Evolutionary conservation across 1,284 basidiomycete species (phyloP).

Genomic region (Trametes polyzona): DNA sequence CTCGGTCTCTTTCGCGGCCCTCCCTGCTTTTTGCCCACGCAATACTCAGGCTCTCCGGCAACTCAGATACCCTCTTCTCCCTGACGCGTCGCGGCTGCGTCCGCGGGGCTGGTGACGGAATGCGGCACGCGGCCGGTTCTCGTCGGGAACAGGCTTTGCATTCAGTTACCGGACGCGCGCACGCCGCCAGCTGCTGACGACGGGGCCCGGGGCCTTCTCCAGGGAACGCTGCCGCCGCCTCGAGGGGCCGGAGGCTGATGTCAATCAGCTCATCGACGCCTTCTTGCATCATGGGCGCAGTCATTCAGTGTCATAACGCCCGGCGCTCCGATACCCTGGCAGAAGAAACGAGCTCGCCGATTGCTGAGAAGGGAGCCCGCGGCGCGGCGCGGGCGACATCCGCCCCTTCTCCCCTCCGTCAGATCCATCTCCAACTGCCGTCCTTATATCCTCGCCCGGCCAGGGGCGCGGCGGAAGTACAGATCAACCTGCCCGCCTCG

Average conservation of each 20-base stretch:
- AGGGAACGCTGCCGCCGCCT: conserved; percentile 18
- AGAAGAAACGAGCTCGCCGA: conserved; percentile 16
- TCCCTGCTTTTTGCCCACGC: conserved; percentile 1
- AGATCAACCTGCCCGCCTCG: conserved; percentile 12
- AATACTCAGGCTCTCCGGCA: conserved; percentile 22
- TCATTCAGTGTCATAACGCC: conserved; percentile 23
- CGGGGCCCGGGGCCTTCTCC: conserved; percentile 12
- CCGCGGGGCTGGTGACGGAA: conserved; percentile 12
- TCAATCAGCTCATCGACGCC: conserved; percentile 26
- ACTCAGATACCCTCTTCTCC: conserved; percentile 21
- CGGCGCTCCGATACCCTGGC: conserved; percentile 27
- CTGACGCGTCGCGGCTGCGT: conserved; percentile 1
- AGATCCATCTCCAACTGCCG: conserved; percentile 18
- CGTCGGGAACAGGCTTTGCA: conserved; percentile 18
- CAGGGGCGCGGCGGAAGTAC: not conserved
- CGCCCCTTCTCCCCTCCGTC: conserved; percentile 7
- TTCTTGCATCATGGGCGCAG: conserved; percentile 29
- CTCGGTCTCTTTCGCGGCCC: conserved; percentile 17
- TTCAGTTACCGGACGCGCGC: conserved; percentile 19
- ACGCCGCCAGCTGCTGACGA: conserved; percentile 13
- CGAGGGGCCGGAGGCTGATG: conserved; percentile 26
- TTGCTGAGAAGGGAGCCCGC: conserved; percentile 17
- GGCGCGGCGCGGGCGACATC: conserved; percentile 11
- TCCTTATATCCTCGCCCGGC: conserved; percentile 10
- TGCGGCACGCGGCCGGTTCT: conserved; percentile 16